Evolutionary conservation across 2,329 filamentous ascomycete species (phyloP).

Genomic region (Xylariaceae sp.): DNA sequence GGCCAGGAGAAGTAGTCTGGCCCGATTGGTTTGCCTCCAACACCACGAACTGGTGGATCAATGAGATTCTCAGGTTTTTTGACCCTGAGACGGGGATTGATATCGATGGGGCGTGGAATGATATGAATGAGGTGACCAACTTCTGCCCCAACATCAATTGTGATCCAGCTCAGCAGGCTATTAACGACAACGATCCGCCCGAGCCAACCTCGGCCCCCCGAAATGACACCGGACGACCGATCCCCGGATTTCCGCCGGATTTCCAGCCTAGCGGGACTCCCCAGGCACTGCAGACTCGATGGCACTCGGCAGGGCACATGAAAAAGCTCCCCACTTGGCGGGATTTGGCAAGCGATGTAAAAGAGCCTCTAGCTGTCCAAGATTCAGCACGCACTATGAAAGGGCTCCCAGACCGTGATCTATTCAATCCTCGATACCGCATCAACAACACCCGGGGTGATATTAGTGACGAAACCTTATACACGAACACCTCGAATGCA

Average conservation of each 20-base stretch:
- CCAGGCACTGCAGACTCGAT: neutral
- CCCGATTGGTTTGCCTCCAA: slow-evolving; percentile 62
- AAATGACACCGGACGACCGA: slow-evolving; percentile 31
- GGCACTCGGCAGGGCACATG: slow-evolving; percentile 32
- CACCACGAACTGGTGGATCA: slow-evolving; percentile 57
- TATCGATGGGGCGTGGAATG: slow-evolving; percentile 64
- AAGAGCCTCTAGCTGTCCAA: slow-evolving; percentile 44
- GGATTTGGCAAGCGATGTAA: slow-evolving; percentile 33
- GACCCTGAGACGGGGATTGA: slow-evolving; percentile 53
- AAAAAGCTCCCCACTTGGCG: slow-evolving; percentile 46
- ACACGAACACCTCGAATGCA: slow-evolving; percentile 56
- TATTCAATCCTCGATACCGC: slow-evolving; percentile 55
- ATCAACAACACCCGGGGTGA: slow-evolving; percentile 49
- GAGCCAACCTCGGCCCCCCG: slow-evolving; percentile 51
- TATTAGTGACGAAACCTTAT: slow-evolving; percentile 46
- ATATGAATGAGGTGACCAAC: slow-evolving; percentile 55
- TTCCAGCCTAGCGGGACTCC: slow-evolving; percentile 49
- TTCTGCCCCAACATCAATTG: slow-evolving; percentile 23
- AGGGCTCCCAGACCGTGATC: slow-evolving; percentile 54
- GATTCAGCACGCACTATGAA: slow-evolving; percentile 35
- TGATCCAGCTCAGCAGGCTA: slow-evolving; percentile 18
- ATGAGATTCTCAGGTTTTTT: slow-evolving; percentile 55
- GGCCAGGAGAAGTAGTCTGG: slow-evolving; percentile 60
- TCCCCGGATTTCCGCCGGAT: slow-evolving; percentile 55
- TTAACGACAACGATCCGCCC: slow-evolving; percentile 36